phyloP scores from a whole-genome alignment of 169 alveolate genomes.

The Eimeria falciformis region DNA sequence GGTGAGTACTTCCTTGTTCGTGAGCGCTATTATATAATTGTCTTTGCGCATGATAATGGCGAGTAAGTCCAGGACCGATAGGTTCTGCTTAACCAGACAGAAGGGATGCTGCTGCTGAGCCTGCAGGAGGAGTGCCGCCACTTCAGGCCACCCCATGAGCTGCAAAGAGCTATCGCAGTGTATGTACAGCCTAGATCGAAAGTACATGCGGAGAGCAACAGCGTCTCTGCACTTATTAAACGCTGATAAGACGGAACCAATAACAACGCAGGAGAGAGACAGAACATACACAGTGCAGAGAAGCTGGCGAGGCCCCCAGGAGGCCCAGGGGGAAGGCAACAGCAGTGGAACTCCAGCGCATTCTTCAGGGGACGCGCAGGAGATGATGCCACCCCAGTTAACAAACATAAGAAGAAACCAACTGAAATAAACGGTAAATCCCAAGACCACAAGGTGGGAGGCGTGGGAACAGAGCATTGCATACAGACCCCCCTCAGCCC shows the following conservation, averaged over 20 bases:
- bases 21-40: constrained; percentile 78
- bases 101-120: constrained; percentile 24
- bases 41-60: constrained; percentile 80
- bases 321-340: constrained; percentile 1
- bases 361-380: constrained; percentile 38
- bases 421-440: constrained; percentile 59
- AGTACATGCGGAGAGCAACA: neutral
- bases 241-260: neutral
- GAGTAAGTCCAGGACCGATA: constrained; percentile 77
- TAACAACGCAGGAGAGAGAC: constrained; percentile 3
- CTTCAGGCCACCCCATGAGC: constrained; percentile 65
- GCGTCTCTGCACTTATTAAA: constrained; percentile 26
- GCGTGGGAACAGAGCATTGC: constrained; percentile 39
- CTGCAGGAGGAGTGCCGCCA: constrained; percentile 30
- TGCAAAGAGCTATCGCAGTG: constrained; percentile 54
- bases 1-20: constrained; percentile 70
- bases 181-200: constrained; percentile 33
- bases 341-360: constrained; percentile 55
- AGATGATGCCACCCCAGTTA: constrained; percentile 71
- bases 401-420: constrained; percentile 54
- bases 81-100: constrained; percentile 14
- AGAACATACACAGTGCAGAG: constrained; percentile 27
- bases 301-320: constrained; percentile 23
- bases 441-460: constrained; percentile 53
- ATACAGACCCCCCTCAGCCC: constrained; percentile 54